Evolutionary conservation across 768 basidiomycete species (phyloP), one percentile per base, ranked within the genome.

Genomic region (Boletus tomentosulus): DNA sequence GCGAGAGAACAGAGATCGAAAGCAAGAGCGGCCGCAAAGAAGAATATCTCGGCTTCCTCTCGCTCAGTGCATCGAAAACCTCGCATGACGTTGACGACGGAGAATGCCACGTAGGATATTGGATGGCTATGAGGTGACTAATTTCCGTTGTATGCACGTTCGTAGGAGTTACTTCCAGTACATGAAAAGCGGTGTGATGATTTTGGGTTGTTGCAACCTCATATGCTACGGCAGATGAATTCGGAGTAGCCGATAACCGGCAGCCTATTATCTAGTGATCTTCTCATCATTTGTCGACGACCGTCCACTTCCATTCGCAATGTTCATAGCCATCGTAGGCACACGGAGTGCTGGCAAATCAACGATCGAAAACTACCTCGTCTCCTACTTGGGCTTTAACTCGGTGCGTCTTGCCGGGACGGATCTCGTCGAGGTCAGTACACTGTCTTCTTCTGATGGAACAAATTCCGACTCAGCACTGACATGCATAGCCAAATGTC

Each of bases 281-380:
- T n/a, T 38, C 37, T 8, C 37, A 38, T 19, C 38, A 19, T 39
- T 22, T 22, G 28, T 25, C 33, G 39, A 41, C 37, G 24, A 24
- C 19, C 24, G n/a, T 28, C 7, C 35, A 28, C 19, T 19, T 19
- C 19, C 19, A 19, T 19, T 19, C 19, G 16, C 51, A 53, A 88
- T 88, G 86, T 81, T 88, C 67, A 76, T 88, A 59, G 81, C 84
- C 27, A 79, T 89, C 47, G 72, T 86, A 46, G 87, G 86, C 43
- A 81, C 86, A 0, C 76, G 74, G 12, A 77, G 71, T 54, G 78
- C 87, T 24, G 87, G 87, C 8, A 85, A 84, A 62, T 76, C 81
- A 11, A 72, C 73, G 15, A 72, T 90, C 16, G 74, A 81, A 62
- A 74, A 82, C 30, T 88, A 84, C 62, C 76, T 89, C 16, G 71